A percentile compares a stretch with the other conserved stretches of the same genome.
Evolutionary conservation across 768 basidiomycete species (phyloP).

Genomic region (Serendipita vermifera): DNA sequence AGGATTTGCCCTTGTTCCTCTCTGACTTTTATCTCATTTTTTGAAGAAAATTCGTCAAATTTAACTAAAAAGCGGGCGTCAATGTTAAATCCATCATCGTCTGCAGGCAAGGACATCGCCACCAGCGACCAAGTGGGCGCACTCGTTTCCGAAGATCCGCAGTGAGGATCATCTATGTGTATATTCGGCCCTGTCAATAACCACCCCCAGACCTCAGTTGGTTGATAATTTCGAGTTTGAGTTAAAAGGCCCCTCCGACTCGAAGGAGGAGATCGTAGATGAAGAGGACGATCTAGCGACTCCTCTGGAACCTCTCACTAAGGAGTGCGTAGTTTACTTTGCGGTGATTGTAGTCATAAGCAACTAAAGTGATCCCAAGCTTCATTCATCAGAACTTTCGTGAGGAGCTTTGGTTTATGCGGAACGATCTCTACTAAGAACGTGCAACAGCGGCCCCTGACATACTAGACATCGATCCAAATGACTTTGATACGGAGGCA

Average conservation of each 20-base stretch:
- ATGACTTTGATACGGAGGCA: not conserved
- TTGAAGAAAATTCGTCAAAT: too few species aligned
- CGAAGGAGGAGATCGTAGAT: not conserved
- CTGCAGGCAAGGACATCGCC: too few species aligned
- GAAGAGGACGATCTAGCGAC: not conserved
- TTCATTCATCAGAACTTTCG: conserved; percentile 5
- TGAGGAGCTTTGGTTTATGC: conserved; percentile 2
- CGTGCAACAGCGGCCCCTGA: not conserved
- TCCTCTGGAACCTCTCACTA: not conserved
- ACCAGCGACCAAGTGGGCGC: too few species aligned
- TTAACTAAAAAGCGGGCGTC: too few species aligned
- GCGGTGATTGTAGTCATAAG: not conserved
- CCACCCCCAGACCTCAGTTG: not conserved
- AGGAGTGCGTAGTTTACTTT: not conserved
- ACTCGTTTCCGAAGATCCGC: too few species aligned
- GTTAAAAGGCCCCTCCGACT: not conserved
- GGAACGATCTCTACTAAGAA: not conserved
- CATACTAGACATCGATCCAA: not conserved
- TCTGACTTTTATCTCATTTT: too few species aligned
- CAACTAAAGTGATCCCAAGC: too few species aligned
- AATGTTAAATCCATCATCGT: too few species aligned
- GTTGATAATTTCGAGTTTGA: conserved; percentile 3
- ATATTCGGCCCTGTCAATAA: too few species aligned
- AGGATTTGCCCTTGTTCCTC: too few species aligned
- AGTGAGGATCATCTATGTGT: too few species aligned